Evolutionary conservation across 1,139 yeast species (phyloP).

Genomic region (Geotrichum bryndzae): DNA sequence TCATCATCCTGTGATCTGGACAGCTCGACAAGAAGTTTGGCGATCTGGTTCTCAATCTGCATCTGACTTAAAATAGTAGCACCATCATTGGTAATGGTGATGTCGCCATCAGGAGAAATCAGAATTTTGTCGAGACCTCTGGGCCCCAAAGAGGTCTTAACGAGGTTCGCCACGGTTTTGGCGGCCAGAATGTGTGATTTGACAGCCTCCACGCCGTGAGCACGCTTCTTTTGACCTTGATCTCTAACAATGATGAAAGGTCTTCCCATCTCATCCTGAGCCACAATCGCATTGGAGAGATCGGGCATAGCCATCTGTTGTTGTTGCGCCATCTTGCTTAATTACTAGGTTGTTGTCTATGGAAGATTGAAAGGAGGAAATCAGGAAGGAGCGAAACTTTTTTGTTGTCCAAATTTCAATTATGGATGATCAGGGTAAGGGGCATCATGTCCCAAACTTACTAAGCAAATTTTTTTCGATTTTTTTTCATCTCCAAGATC

Average conservation of each 20-base stretch:
- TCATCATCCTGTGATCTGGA: slow-evolving; percentile 97
- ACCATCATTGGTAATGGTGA: slow-evolving; percentile 96
- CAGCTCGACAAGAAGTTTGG: slow-evolving; percentile 87
- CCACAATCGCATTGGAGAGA: slow-evolving; percentile 94
- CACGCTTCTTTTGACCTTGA: slow-evolving; percentile 84
- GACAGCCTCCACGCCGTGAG: slow-evolving; percentile 92
- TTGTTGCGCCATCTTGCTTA: slow-evolving; percentile 16
- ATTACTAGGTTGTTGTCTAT: background rate
- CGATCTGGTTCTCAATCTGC: slow-evolving; percentile 95
- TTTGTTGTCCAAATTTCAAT: background rate
- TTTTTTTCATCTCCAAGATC: background rate
- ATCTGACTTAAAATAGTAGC: slow-evolving; percentile 93
- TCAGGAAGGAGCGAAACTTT: background rate
- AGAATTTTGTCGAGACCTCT: slow-evolving; percentile 96
- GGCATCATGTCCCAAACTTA: background rate
- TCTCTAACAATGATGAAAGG: slow-evolving; percentile 97
- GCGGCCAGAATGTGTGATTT: slow-evolving; percentile 92
- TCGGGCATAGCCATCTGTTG: slow-evolving; percentile 71
- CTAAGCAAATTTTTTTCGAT: background rate
- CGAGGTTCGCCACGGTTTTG: slow-evolving; percentile 86
- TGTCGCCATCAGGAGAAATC: slow-evolving; percentile 92
- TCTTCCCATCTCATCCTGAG: slow-evolving; percentile 98
- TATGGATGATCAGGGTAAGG: background rate
- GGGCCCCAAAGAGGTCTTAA: slow-evolving; percentile 91
- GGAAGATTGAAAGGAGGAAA: background rate